Percentiles rank a stretch among this genome's conserved stretches.
Evolutionary conservation across 495 filamentous ascomycete genomes (phyloP).

Genomic region (Penicillium tannophilum): DNA sequence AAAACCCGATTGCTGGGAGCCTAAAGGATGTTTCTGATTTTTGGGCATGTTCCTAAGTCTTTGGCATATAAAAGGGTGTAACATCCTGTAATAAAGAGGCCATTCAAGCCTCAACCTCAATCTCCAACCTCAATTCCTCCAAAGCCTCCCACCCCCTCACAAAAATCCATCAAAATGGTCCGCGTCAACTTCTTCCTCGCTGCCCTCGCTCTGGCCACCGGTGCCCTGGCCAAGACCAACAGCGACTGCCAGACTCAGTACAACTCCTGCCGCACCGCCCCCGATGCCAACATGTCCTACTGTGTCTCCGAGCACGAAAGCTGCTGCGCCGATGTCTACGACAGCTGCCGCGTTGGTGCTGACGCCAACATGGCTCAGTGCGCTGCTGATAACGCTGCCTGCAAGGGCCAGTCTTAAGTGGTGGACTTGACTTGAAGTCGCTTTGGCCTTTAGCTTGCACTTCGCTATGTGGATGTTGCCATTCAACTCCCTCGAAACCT

Average conservation of each 20-base stretch:
- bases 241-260: conserved; percentile 13
- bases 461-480: neutral
- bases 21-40: neutral
- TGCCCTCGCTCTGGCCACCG: conserved; percentile 6
- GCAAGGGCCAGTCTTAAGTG: conserved; percentile 10
- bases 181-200: conserved; percentile 13
- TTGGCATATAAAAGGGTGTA: conserved; percentile 4
- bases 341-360: conserved; percentile 10
- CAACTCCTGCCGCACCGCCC: conserved; percentile 10
- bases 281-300: conserved; percentile 11
- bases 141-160: neutral
- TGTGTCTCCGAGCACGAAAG: conserved; percentile 12
- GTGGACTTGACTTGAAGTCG: neutral
- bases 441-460: neutral
- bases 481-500: neutral
- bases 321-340: conserved; percentile 11
- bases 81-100: neutral
- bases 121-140: neutral
- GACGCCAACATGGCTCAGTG: conserved; percentile 17
- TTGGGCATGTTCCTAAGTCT: neutral
- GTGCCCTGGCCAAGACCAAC: conserved; percentile 13
- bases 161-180: conserved; percentile 15
- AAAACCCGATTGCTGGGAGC: neutral
- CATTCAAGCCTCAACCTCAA: conserved; percentile 1
- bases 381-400: conserved; percentile 14